Conservation (phyloP, 208 protist genomes). For the Trypanosoma conorhini region DNA sequence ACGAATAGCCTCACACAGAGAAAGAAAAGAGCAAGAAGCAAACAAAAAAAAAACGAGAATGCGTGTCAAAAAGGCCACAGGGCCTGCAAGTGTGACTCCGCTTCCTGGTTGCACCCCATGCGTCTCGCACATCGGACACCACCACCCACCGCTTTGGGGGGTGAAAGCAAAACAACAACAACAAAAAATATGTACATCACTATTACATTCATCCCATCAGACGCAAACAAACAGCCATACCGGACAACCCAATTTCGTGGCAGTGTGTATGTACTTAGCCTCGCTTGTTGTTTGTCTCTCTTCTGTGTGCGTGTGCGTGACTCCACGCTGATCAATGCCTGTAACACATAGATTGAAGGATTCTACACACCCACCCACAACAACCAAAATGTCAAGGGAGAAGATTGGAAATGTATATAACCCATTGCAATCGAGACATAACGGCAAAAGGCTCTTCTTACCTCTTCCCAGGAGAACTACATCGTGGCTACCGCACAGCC, state of each 20-base stretch:
- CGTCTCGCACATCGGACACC: neutral
- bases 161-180: neutral
- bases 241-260: neutral
- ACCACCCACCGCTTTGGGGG: neutral
- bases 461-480: neutral
- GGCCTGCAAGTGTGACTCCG: neutral
- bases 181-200: conserved; percentile 2
- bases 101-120: neutral
- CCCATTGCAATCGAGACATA: neutral
- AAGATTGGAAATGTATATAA: neutral
- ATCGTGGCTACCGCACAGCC: neutral
- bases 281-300: neutral
- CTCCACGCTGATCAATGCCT: neutral
- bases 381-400: neutral
- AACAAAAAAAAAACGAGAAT: conserved; percentile 14
- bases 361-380: neutral
- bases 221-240: neutral
- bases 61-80: conserved; percentile 1
- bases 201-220: neutral
- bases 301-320: neutral
- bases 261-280: neutral
- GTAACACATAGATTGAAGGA: neutral
- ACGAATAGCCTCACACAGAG: neutral
- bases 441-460: neutral
- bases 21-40: conserved; percentile 3